A percentile compares a stretch with the other conserved stretches of the same genome.
Evolutionary conservation across 129 eudicot species (phyloP).

Genomic region (Arctium lappa): DNA sequence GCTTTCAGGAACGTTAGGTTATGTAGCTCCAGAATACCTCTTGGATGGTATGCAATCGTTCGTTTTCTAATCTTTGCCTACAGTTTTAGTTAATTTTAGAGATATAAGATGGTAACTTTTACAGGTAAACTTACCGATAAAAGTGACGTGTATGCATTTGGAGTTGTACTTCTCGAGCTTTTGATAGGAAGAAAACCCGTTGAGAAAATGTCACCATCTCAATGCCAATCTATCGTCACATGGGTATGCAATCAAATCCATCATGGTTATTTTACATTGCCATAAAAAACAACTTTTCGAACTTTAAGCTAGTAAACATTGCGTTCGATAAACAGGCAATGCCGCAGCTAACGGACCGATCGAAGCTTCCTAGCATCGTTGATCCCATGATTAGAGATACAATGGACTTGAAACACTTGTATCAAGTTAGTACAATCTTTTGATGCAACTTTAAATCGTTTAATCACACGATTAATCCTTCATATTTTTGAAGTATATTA

Average conservation of each 20-base stretch:
- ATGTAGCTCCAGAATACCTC: slow-evolving; percentile 93
- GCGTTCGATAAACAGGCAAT: slow-evolving; percentile 56
- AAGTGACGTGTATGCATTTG: slow-evolving; percentile 96
- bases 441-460: background rate
- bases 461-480: background rate
- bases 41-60: slow-evolving; percentile 63
- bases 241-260: slow-evolving; percentile 47
- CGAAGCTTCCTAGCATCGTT: slow-evolving; percentile 77
- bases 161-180: slow-evolving; percentile 89
- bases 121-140: slow-evolving; percentile 91
- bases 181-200: slow-evolving; percentile 85
- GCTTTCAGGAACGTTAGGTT: slow-evolving; percentile 89
- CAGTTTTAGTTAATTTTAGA: background rate
- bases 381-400: slow-evolving; percentile 74
- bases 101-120: background rate
- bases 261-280: background rate
- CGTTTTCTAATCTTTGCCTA: background rate
- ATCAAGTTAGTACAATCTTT: slow-evolving; percentile 57
- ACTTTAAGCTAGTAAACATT: background rate
- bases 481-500: background rate
- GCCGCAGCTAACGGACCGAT: slow-evolving; percentile 84
- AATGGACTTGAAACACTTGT: slow-evolving; percentile 91
- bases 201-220: slow-evolving; percentile 67
- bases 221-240: slow-evolving; percentile 79
- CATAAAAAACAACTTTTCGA: background rate